Percentiles rank a stretch among this genome's conserved stretches.
Conservation (phyloP, 2,329 filamentous ascomycete species). For the Neopestalotiopsis clavispora region DNA sequence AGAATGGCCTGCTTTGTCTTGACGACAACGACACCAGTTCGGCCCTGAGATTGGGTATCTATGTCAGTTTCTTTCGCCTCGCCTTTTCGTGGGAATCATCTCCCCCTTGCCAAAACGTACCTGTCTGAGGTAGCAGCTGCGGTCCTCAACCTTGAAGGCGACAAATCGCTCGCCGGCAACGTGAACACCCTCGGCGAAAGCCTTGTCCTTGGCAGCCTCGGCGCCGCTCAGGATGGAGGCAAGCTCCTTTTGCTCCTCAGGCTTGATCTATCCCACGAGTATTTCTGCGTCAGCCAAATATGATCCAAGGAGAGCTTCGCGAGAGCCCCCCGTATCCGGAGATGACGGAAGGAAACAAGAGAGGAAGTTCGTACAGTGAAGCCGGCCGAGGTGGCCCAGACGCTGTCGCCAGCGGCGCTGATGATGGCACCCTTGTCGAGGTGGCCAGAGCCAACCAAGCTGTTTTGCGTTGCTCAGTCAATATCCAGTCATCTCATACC, state of each 20-base stretch:
- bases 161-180: constrained; percentile 81
- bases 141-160: constrained; percentile 74
- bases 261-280: constrained; percentile 51
- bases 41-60: constrained; percentile 54
- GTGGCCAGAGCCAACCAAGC: constrained; percentile 79
- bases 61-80: constrained; percentile 16
- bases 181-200: constrained; percentile 75
- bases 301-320: not conserved
- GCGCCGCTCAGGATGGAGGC: constrained; percentile 54
- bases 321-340: not conserved
- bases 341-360: constrained; percentile 4
- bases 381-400: constrained; percentile 73
- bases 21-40: constrained; percentile 79
- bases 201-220: constrained; percentile 61
- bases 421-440: constrained; percentile 86
- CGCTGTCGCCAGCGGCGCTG: constrained; percentile 78
- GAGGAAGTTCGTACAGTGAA: constrained; percentile 68
- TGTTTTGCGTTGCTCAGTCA: constrained; percentile 40
- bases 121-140: constrained; percentile 85
- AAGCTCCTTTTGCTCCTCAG: constrained; percentile 65
- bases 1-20: constrained; percentile 91
- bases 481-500: not conserved
- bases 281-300: constrained; percentile 29
- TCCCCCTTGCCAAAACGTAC: constrained; percentile 51
- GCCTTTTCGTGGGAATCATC: not conserved